phyloP scores from a whole-genome alignment of 495 filamentous ascomycete species.

The Aspergillus ostianus region DNA sequence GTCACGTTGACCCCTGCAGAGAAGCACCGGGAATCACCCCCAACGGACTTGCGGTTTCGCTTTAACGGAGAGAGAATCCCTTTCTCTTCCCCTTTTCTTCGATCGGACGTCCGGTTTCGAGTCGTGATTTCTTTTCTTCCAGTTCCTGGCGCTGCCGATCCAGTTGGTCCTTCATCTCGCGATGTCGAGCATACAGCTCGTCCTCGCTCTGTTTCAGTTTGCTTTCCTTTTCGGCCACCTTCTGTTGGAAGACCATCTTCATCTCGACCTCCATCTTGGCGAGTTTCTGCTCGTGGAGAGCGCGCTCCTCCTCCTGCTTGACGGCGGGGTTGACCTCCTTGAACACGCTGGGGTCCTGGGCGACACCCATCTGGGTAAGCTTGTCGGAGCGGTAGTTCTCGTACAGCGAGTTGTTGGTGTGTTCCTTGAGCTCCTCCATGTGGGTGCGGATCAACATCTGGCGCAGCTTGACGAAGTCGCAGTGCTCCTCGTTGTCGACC shows the following conservation, averaged over 20 bases:
- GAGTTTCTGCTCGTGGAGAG: slow-evolving; percentile 97
- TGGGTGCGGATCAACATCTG: slow-evolving; percentile 99
- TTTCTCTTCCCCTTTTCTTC: slow-evolving; percentile 93
- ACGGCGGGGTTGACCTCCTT: slow-evolving; percentile 99
- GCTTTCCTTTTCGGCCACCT: slow-evolving; percentile 99
- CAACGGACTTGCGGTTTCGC: slow-evolving; percentile 8
- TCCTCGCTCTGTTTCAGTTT: slow-evolving; percentile 99
- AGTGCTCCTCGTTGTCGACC: slow-evolving; percentile 99
- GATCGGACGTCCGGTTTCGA: slow-evolving; percentile 91
- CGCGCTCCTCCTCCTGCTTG: slow-evolving; percentile 99
- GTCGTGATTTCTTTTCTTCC: slow-evolving; percentile 92
- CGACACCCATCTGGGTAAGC: slow-evolving; percentile 96
- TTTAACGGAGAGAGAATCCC: slow-evolving; percentile 95
- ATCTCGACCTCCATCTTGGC: slow-evolving; percentile 99
- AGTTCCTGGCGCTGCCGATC: slow-evolving; percentile 90
- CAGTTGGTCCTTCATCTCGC: slow-evolving; percentile 99
- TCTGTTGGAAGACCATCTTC: slow-evolving; percentile 99
- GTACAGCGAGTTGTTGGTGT: slow-evolving; percentile 98
- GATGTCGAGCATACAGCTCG: slow-evolving; percentile 93
- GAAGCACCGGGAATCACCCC: slow-evolving; percentile 14
- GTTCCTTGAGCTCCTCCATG: slow-evolving; percentile 99
- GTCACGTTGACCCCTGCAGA: slow-evolving; percentile 24
- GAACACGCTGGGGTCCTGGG: slow-evolving; percentile 97
- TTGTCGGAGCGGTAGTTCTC: slow-evolving; percentile 99
- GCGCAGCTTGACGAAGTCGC: slow-evolving; percentile 98